phyloP scores from a whole-genome alignment of 441 rosid genomes.

The Hura crepitans region DNA sequence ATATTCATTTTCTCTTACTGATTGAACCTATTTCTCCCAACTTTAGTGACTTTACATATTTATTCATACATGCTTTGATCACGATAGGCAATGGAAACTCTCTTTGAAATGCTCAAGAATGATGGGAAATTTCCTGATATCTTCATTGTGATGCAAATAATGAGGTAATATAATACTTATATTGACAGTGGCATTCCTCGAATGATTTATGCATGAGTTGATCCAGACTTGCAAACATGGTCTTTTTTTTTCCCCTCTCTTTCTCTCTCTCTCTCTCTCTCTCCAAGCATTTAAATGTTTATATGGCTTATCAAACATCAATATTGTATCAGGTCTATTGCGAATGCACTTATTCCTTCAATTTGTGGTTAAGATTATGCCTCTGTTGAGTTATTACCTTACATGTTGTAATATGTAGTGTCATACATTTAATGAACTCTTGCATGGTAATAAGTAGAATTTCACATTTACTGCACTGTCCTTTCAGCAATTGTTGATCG shows the following conservation, averaged over 20 bases:
- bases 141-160: conserved; percentile 51
- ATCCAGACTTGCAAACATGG: background rate
- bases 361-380: too few species aligned
- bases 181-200: background rate
- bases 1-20: conserved; percentile 11
- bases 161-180: conserved; percentile 48
- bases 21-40: background rate
- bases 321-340: background rate
- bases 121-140: conserved; percentile 60
- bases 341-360: too few species aligned
- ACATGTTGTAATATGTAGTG: too few species aligned
- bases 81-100: conserved; percentile 61
- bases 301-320: background rate
- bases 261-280: too few species aligned
- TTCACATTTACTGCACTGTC: background rate
- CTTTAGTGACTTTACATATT: background rate
- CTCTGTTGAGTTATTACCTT: too few species aligned
- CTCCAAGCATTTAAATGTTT: background rate
- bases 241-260: too few species aligned
- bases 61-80: conserved; percentile 6
- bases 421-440: too few species aligned
- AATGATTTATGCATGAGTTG: background rate
- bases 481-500: background rate
- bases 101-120: conserved; percentile 71
- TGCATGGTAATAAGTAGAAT: background rate